Evolutionary conservation across 768 basidiomycete genomes (phyloP), one percentile per base, ranked within the genome.

Genomic region (Boletus huronensis): DNA sequence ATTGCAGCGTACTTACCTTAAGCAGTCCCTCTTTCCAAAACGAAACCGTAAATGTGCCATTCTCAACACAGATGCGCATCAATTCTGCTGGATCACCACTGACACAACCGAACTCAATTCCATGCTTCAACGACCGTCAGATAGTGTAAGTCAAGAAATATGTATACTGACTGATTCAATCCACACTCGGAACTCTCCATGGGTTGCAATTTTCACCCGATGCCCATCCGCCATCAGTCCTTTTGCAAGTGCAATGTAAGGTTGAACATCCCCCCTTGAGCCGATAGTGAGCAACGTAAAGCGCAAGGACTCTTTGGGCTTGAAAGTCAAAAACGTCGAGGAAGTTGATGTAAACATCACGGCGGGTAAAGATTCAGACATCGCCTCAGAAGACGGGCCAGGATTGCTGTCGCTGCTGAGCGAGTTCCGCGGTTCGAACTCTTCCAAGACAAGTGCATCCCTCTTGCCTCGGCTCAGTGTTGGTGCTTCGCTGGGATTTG

Each of bases 81-180:
- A 99, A 75, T 70, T 98, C 96, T 1, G 97, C 95, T 10, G 96
- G 96, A 71, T 98, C 97, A 26, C 96, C 96, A 11, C 97, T 96
- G 40, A 98, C 94, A 59, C 82, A 88, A 11, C 88, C 88, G 69
- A 89, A 98, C 65, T 94, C 94, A 63, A 99, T 97, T n/a, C 93
- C 93, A 67, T 98, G 81, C 93, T 97, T 58, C 34, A 11, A 55
- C 48, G 38, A 52, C 10, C 31, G 14, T 55, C 53, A 63, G 48
- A 56, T 19, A 17, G 28, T 21, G 35, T 54, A 6, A 60, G 26
- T 32, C 21, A 16, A 45, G 3, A 56, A 38, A 43, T 9, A 39
- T 6, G 5, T 31, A 35, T 34, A 76, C 92, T 72, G 64, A 96
- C 93, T 51, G 91, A 85, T 78, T 94, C 92, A 54, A 97, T 85